These are phyloP conservation scores for Phytophthora meadii DNA, from an alignment of 352 stramenopile species.

Conservation along the genomic window DNA sequence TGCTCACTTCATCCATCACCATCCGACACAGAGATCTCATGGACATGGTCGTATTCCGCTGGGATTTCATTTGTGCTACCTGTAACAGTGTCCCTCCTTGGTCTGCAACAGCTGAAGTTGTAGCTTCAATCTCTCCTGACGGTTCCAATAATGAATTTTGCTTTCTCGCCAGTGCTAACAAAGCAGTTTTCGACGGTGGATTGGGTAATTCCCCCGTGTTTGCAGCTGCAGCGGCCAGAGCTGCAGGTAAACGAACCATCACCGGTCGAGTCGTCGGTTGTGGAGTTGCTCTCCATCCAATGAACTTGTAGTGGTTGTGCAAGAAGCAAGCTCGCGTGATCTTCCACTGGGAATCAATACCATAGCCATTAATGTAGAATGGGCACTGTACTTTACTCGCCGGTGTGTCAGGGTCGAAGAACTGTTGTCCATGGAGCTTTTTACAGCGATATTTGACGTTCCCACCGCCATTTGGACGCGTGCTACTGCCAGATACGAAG, in stretches of 20 bases:
- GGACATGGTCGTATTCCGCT: constrained; percentile 85
- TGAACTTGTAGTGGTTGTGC: constrained; percentile 90
- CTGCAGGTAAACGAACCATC: not conserved
- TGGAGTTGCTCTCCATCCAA: constrained; percentile 53
- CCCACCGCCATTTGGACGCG: constrained; percentile 65
- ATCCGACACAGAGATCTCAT: constrained; percentile 81
- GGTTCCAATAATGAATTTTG: not conserved
- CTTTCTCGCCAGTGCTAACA: not conserved
- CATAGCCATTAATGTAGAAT: constrained; percentile 87
- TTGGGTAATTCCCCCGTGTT: not conserved
- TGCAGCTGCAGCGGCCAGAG: constrained; percentile 15
- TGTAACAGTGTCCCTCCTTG: constrained; percentile 4
- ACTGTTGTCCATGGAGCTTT: constrained; percentile 82
- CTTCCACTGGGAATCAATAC: constrained; percentile 71
- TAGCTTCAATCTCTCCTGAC: not conserved
- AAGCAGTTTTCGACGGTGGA: not conserved
- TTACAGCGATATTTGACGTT: constrained; percentile 89
- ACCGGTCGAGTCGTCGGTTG: not conserved
- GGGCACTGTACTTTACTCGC: constrained; percentile 64
- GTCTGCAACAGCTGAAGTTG: not conserved
- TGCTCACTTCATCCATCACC: constrained; percentile 71
- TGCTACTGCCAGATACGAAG: constrained; percentile 72
- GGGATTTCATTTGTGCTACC: constrained; percentile 27
- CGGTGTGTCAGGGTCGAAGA: constrained; percentile 66
- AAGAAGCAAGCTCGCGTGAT: constrained; percentile 78